Base-by-base conservation (phyloP, 352 stramenopile genomes). In the Blastocystis sp. region DNA sequence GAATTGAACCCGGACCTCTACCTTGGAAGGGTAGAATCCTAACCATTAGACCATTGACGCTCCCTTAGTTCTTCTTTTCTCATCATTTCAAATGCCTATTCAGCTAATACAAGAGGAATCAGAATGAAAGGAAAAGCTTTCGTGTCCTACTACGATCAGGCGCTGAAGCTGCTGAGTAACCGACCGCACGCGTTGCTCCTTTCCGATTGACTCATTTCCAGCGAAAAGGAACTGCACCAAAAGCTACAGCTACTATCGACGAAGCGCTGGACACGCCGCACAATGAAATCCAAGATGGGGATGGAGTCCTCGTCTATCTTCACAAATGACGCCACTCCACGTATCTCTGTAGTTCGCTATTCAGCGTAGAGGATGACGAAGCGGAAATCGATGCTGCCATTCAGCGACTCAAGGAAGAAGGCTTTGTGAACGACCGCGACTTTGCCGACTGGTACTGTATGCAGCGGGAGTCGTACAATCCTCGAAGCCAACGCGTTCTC, bases 11-110 rank as follows among this genome's bases (percentile, higher is more conserved):
- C 59, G 59, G 59, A 72, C 59, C 59, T 72, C 59, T 72, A 72
- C 59, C 59, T 72, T 72, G 59, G 59, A 72, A 72, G 59, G 59
- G 59, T 72, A 72, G 59, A 72, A 72, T 72, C 59, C 59, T 72
- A 72, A 72, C 59, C 59, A 72, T 72, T 72, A 72, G 59, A 72
- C 59, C 59, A 72, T 72, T 72, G 64, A 76, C 40, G 64, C 64
- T 27, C 34, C 7, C 11, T 34, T 51, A 51, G 11, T 11, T 16
- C 4, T 27, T 56, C 29, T 38, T 76, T 16, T 8, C 27, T 44
- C 11, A 24, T 27, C 14, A 32, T 53, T 14, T 21, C 21, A n/a
- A n/a, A n/a, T n/a, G n/a, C n/a, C n/a, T n/a, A n/a, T n/a, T n/a
- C n/a, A n/a, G n/a, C n/a, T n/a, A n/a, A n/a, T n/a, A n/a, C n/a